A percentile compares a stretch with the other conserved stretches of the same genome.
phyloP scores from a whole-genome alignment of 1,284 basidiomycete species.

The Ceratobasidium sp. region DNA sequence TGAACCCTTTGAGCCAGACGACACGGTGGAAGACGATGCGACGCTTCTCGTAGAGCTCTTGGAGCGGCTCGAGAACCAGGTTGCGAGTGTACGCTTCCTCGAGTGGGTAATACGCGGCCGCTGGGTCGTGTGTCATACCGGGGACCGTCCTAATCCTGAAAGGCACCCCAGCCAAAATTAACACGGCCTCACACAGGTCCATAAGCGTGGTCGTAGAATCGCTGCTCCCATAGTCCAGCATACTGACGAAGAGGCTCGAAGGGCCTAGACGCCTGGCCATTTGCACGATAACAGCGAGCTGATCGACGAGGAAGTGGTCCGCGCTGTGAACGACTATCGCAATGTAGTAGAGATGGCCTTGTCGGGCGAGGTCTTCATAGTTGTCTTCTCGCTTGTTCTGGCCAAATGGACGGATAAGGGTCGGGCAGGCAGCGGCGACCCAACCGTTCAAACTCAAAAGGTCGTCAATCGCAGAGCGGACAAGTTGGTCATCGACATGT shows the following conservation, averaged over 20 bases:
- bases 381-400: conserved; percentile 86
- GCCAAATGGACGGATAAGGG: conserved; percentile 89
- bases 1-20: conserved; percentile 97
- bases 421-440: conserved; percentile 97
- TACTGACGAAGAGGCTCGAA: conserved; percentile 91
- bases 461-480: conserved; percentile 89
- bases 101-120: conserved; percentile 90
- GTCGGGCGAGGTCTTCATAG: conserved; percentile 86
- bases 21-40: conserved; percentile 89
- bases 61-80: conserved; percentile 88
- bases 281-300: conserved; percentile 95
- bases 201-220: conserved; percentile 93
- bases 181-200: conserved; percentile 92
- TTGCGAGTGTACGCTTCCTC: conserved; percentile 95
- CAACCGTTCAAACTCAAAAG: conserved; percentile 94
- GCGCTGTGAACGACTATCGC: conserved; percentile 95
- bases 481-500: conserved; percentile 88
- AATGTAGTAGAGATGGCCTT: conserved; percentile 91
- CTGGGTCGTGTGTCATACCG: conserved; percentile 88
- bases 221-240: conserved; percentile 93
- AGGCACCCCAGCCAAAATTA: conserved; percentile 90
- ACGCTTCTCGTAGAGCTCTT: conserved; percentile 81
- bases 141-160: conserved; percentile 90
- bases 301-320: conserved; percentile 97
- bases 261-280: conserved; percentile 89